Percentiles rank a stretch among this genome's conserved stretches.
Evolutionary conservation across 2,329 filamentous ascomycete species (phyloP).

Genomic region (Pseudogymnoascus sp.): DNA sequence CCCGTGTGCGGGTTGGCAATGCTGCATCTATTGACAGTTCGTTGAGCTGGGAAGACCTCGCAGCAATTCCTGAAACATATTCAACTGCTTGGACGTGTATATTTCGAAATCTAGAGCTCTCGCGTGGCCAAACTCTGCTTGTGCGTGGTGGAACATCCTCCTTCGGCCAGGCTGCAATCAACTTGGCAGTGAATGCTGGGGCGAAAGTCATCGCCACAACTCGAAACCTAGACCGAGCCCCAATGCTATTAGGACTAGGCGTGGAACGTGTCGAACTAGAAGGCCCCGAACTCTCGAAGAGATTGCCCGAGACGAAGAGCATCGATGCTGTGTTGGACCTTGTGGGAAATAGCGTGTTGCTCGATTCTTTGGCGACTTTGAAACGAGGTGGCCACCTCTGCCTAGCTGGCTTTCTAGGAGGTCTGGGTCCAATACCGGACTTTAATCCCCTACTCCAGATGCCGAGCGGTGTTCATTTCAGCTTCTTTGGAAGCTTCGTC

Average conservation of each 20-base stretch:
- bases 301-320: not conserved
- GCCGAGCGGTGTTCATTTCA: slow-evolving; percentile 17
- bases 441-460: slow-evolving; percentile 17
- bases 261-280: slow-evolving; percentile 14
- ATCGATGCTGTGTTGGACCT: slow-evolving; percentile 15
- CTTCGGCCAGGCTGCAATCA: slow-evolving; percentile 34
- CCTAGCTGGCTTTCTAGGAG: slow-evolving; percentile 19
- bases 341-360: slow-evolving; percentile 15
- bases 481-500: slow-evolving; percentile 16
- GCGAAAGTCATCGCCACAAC: slow-evolving; percentile 22
- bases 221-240: slow-evolving; percentile 10
- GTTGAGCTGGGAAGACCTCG: slow-evolving; percentile 20
- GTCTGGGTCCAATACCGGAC: slow-evolving; percentile 14
- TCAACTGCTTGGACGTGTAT: slow-evolving; percentile 20
- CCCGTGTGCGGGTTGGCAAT: slow-evolving; percentile 14
- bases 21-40: slow-evolving; percentile 14
- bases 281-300: slow-evolving; percentile 4
- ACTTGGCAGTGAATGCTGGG: slow-evolving; percentile 32
- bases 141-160: slow-evolving; percentile 37
- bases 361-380: slow-evolving; percentile 17
- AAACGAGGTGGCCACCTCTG: slow-evolving; percentile 16
- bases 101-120: slow-evolving; percentile 19
- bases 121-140: slow-evolving; percentile 15
- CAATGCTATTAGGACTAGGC: slow-evolving; percentile 12
- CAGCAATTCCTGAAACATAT: slow-evolving; percentile 21